Evolutionary conservation across 2,329 filamentous ascomycete genomes (phyloP).

Genomic region (Arthrobotrys sinensis): DNA sequence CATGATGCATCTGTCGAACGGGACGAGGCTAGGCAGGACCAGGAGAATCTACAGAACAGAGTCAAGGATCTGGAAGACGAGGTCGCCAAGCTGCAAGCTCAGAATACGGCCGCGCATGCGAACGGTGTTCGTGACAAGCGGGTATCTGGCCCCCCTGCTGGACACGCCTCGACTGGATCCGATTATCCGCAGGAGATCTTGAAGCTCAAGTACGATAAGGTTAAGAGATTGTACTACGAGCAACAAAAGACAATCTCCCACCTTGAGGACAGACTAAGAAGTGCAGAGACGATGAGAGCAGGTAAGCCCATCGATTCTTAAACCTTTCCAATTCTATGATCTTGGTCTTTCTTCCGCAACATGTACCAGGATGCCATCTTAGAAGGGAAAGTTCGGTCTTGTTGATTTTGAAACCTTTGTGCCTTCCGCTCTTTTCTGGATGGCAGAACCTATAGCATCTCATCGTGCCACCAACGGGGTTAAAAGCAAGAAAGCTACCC

Average conservation of each 20-base stretch:
- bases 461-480: conserved; percentile 53
- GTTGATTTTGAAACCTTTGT: conserved; percentile 49
- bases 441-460: conserved; percentile 59
- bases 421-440: conserved; percentile 42
- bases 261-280: conserved; percentile 49
- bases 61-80: conserved; percentile 59
- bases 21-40: conserved; percentile 51
- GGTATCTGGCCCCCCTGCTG: conserved; percentile 40
- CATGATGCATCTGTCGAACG: conserved; percentile 48
- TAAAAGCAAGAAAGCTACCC: conserved; percentile 39
- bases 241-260: conserved; percentile 59
- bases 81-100: conserved; percentile 53
- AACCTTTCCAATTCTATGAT: background rate
- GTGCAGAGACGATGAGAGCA: conserved; percentile 51
- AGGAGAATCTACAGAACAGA: conserved; percentile 48
- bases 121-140: conserved; percentile 59
- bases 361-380: conserved; percentile 1
- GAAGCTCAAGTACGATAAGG: conserved; percentile 61
- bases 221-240: conserved; percentile 60
- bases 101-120: conserved; percentile 13
- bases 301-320: conserved; percentile 57
- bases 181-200: conserved; percentile 59
- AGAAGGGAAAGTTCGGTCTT: conserved; percentile 40
- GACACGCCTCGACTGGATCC: conserved; percentile 47
- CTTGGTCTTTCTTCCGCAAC: conserved; percentile 18